These are phyloP conservation scores for Kwoniella dejecticola DNA, from an alignment of 768 basidiomycete genomes.

Conservation along the genomic window DNA sequence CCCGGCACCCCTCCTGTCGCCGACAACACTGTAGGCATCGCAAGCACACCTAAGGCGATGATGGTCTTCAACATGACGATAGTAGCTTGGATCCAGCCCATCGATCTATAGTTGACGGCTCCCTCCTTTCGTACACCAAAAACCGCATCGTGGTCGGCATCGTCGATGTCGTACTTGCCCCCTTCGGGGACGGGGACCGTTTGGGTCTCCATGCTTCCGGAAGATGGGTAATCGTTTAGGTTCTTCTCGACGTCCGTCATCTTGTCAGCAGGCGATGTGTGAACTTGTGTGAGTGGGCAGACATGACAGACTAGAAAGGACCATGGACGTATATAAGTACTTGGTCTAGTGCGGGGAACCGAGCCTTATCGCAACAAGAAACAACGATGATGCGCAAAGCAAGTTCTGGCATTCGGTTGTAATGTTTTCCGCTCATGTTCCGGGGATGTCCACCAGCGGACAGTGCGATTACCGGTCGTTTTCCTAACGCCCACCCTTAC, in stretches of 20 bases:
- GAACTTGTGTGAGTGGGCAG: not conserved
- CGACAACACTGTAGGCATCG: conserved; percentile 41
- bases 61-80: conserved; percentile 47
- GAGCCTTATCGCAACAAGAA: not conserved
- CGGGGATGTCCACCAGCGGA: not conserved
- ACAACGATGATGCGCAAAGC: not conserved
- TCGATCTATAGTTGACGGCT: conserved; percentile 39
- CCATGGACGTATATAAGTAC: not conserved
- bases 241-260: conserved; percentile 17
- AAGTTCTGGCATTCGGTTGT: not conserved
- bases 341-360: not conserved
- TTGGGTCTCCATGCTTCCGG: conserved; percentile 1
- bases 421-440: conserved; percentile 19
- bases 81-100: conserved; percentile 45
- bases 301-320: not conserved
- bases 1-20: conserved; percentile 44
- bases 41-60: conserved; percentile 48
- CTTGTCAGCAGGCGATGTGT: not conserved
- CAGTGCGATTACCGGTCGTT: not conserved
- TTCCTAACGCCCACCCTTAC: not conserved
- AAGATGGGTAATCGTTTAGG: not conserved
- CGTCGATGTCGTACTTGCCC: conserved; percentile 11
- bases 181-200: conserved; percentile 10
- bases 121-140: conserved; percentile 41
- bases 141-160: conserved; percentile 40